Percentiles rank a stretch among this genome's conserved stretches.
These are phyloP conservation scores for Akanthomyces dipterigenus DNA, from an alignment of 2,329 filamentous ascomycete species.

Conservation along the genomic window DNA sequence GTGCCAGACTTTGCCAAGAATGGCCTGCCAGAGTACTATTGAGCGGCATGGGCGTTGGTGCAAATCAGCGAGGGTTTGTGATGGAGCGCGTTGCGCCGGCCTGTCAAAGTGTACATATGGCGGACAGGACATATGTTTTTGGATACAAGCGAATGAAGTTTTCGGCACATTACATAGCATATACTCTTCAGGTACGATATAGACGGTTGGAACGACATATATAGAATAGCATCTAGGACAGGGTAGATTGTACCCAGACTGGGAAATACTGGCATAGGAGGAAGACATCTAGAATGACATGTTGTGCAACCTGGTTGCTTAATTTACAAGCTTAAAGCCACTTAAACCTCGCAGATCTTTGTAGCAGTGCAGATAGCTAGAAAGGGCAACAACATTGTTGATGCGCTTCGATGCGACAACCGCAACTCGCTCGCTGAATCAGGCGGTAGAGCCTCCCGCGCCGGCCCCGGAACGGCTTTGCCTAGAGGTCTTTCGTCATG, in stretches of 20 bases:
- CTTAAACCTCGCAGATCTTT: not conserved
- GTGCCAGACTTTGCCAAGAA: constrained; percentile 44
- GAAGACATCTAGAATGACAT: not conserved
- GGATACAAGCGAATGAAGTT: not conserved
- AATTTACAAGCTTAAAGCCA: not conserved
- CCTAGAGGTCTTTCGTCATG: too few species aligned
- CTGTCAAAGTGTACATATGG: constrained; percentile 8
- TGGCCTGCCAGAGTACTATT: constrained; percentile 45
- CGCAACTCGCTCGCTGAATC: not conserved
- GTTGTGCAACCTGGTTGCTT: too few species aligned
- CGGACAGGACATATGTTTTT: not conserved
- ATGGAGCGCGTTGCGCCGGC: not conserved
- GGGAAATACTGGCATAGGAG: not conserved
- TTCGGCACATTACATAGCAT: not conserved
- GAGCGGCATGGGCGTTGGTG: constrained; percentile 1
- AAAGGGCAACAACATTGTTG: not conserved
- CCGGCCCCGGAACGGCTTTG: too few species aligned
- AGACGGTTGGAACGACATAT: not conserved
- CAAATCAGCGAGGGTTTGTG: not conserved
- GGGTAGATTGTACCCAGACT: not conserved
- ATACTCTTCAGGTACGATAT: not conserved
- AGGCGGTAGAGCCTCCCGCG: too few species aligned
- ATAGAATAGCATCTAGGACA: not conserved
- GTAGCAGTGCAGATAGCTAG: not conserved
- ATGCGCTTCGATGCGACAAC: too few species aligned